These are phyloP conservation scores for Antrodiella citrinella DNA, from an alignment of 768 basidiomycete genomes.

Conservation along the genomic window DNA sequence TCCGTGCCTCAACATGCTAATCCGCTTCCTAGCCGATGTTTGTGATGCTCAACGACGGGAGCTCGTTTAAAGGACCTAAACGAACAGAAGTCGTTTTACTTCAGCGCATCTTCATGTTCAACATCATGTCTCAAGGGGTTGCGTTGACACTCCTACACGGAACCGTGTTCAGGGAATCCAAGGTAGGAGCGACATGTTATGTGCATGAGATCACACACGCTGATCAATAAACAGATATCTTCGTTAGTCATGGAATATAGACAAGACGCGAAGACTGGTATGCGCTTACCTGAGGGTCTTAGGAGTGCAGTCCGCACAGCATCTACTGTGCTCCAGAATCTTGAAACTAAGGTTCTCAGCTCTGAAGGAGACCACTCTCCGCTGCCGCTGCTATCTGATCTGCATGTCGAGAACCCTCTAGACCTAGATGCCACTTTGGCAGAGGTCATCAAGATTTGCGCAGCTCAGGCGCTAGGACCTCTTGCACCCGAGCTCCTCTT, in stretches of 20 bases:
- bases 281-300: too few relatives aligned
- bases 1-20: too few relatives aligned
- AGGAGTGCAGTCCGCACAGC: too few relatives aligned
- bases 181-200: too few relatives aligned
- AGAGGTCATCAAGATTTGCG: not conserved
- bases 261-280: constrained; percentile 14
- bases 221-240: constrained; percentile 35
- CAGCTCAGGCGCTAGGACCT: not conserved
- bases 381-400: too few relatives aligned
- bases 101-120: constrained; percentile 43
- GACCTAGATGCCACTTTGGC: too few relatives aligned
- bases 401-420: too few relatives aligned
- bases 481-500: constrained; percentile 21
- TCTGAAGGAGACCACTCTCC: too few relatives aligned
- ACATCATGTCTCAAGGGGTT: constrained; percentile 40
- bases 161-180: constrained; percentile 53
- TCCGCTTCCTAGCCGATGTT: constrained; percentile 51
- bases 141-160: constrained; percentile 45
- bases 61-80: constrained; percentile 15
- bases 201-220: not conserved
- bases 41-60: constrained; percentile 50
- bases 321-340: too few relatives aligned
- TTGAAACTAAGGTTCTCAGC: too few relatives aligned
- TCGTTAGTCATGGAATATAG: constrained; percentile 45
- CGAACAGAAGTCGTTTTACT: constrained; percentile 27